phyloP scores from a whole-genome alignment of 768 basidiomycete genomes.

The Tricholoma terreum region DNA sequence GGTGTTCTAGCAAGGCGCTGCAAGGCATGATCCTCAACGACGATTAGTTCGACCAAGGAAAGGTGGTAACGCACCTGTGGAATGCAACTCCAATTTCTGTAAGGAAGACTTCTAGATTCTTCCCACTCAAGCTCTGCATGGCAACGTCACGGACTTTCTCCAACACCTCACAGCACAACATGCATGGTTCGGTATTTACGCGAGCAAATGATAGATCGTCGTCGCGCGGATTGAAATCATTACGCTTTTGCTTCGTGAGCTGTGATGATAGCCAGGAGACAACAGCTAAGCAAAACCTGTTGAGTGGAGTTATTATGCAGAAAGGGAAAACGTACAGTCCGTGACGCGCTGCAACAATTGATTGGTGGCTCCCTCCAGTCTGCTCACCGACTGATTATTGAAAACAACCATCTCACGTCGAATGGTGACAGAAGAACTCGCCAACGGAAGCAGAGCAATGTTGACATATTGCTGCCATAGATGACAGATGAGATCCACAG shows the following conservation, averaged over 20 bases:
- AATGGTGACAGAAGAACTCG: slow-evolving; percentile 79
- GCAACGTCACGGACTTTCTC: slow-evolving; percentile 79
- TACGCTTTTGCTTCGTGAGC: slow-evolving; percentile 90
- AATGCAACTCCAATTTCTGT: slow-evolving; percentile 93
- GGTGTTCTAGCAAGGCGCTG: slow-evolving; percentile 89
- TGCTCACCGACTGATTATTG: slow-evolving; percentile 83
- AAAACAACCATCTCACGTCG: slow-evolving; percentile 91
- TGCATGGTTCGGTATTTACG: slow-evolving; percentile 92
- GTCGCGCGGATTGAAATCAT: slow-evolving; percentile 95
- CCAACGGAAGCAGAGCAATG: slow-evolving; percentile 85
- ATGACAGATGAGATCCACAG: slow-evolving; percentile 86
- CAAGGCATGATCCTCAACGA: slow-evolving; percentile 1
- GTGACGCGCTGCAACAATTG: slow-evolving; percentile 73
- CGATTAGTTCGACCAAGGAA: background rate
- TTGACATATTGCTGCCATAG: slow-evolving; percentile 97
- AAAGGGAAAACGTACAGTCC: slow-evolving; percentile 57
- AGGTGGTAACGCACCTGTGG: slow-evolving; percentile 60
- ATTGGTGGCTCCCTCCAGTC: slow-evolving; percentile 83
- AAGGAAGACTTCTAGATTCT: slow-evolving; percentile 89
- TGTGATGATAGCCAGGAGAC: slow-evolving; percentile 71
- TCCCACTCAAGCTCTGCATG: slow-evolving; percentile 78
- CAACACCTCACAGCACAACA: slow-evolving; percentile 79
- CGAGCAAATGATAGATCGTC: slow-evolving; percentile 94
- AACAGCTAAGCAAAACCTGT: slow-evolving; percentile 45
- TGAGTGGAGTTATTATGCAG: background rate